A percentile compares a stretch with the other conserved stretches of the same genome.
phyloP scores from a whole-genome alignment of 768 basidiomycete genomes.

The Rubroboletus pulcherrimus region DNA sequence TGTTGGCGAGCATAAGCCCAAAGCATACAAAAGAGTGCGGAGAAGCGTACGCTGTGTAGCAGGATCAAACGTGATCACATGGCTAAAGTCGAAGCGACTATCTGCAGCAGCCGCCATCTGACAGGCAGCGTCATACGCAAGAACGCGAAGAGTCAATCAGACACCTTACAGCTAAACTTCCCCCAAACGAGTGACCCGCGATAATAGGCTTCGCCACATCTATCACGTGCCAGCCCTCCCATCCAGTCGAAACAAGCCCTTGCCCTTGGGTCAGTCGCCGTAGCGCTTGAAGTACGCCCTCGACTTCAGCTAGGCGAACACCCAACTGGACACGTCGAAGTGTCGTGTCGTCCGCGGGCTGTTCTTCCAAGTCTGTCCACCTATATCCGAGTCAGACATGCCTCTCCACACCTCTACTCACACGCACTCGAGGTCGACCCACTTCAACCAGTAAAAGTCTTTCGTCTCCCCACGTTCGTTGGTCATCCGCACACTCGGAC shows the following conservation, averaged over 20 bases:
- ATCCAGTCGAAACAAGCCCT: background rate
- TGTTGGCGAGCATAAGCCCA: conserved; percentile 13
- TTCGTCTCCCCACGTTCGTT: conserved; percentile 20
- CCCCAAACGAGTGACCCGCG: conserved; percentile 33
- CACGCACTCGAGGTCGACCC: conserved; percentile 26
- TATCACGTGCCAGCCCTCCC: conserved; percentile 18
- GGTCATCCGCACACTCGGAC: conserved; percentile 31
- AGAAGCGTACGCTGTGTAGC: conserved; percentile 23
- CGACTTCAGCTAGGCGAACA: conserved; percentile 39
- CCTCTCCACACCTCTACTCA: background rate
- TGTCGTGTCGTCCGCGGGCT: conserved; percentile 31
- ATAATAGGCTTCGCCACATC: conserved; percentile 24
- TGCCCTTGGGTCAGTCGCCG: background rate
- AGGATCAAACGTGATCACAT: conserved; percentile 29
- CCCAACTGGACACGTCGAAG: conserved; percentile 30
- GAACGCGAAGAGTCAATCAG: background rate
- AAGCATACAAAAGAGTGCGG: conserved; percentile 10
- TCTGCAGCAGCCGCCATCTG: conserved; percentile 27
- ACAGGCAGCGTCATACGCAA: background rate
- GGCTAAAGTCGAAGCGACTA: conserved; percentile 22
- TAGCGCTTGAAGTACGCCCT: conserved; percentile 25
- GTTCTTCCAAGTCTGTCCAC: conserved; percentile 31
- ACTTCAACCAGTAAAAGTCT: conserved; percentile 33
- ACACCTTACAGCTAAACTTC: conserved; percentile 26
- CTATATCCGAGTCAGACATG: conserved; percentile 4